phyloP scores from a whole-genome alignment of 306 rosid species.

The Benincasa hispida region DNA sequence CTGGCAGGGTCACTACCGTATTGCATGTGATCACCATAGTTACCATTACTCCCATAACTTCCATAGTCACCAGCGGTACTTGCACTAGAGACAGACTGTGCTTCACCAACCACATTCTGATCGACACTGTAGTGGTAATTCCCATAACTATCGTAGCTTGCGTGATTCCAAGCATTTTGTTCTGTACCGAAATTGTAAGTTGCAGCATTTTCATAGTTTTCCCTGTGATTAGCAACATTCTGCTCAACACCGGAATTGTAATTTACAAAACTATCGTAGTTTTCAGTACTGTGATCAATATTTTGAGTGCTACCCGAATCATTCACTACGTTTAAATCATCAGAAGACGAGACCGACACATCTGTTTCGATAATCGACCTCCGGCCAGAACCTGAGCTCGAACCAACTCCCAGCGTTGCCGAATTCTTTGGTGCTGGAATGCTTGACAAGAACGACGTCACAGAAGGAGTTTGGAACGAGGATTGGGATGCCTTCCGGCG shows the following conservation, averaged over 20 bases:
- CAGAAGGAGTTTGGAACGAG: slow-evolving; percentile 33
- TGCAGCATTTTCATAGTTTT: slow-evolving; percentile 6
- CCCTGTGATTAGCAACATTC: neutral
- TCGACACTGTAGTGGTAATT: slow-evolving; percentile 24
- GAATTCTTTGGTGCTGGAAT: slow-evolving; percentile 79
- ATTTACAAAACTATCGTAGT: neutral
- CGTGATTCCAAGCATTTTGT: slow-evolving; percentile 22
- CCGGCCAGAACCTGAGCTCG: slow-evolving; percentile 44
- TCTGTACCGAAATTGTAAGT: slow-evolving; percentile 24
- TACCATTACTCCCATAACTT: slow-evolving; percentile 20
- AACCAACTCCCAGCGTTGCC: slow-evolving; percentile 44
- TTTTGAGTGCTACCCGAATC: slow-evolving; percentile 9
- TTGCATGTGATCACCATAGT: slow-evolving; percentile 28
- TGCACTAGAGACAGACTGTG: slow-evolving; percentile 23
- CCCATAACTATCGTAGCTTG: slow-evolving; percentile 21
- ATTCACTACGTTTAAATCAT: slow-evolving; percentile 10
- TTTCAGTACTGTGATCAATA: neutral
- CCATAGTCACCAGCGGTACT: slow-evolving; percentile 17
- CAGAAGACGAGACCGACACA: slow-evolving; percentile 11
- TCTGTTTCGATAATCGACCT: slow-evolving; percentile 50
- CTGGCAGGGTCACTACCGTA: slow-evolving; percentile 35
- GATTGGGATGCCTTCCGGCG: slow-evolving; percentile 26
- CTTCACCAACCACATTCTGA: slow-evolving; percentile 22
- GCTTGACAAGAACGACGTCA: slow-evolving; percentile 44
- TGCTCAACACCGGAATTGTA: neutral